phyloP scores from a whole-genome alignment of 257 asterid genomes.

The Solanum corneliomulleri region DNA sequence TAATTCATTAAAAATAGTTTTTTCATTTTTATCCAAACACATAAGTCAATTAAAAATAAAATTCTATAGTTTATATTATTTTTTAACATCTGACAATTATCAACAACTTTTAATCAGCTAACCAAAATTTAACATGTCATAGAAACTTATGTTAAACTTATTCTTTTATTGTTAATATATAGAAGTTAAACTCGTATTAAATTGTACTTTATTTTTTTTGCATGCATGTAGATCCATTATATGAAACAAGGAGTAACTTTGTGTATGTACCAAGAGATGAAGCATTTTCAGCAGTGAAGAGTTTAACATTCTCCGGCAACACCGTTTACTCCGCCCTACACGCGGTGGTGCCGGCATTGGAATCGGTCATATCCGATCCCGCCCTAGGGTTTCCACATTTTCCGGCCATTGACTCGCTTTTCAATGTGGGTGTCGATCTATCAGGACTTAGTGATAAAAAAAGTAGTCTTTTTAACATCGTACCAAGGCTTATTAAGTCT shows the following conservation, averaged over 20 bases:
- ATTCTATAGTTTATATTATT: fast-evolving
- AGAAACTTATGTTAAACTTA: background rate
- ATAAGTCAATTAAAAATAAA: background rate
- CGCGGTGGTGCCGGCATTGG: slow-evolving; percentile 27
- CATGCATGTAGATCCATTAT: slow-evolving; percentile 31
- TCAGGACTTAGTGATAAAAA: background rate
- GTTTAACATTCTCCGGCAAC: slow-evolving; percentile 24
- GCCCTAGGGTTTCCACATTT: slow-evolving; percentile 33
- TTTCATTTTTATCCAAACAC: background rate
- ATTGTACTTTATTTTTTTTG: background rate
- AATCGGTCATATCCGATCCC: background rate
- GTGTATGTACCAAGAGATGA: slow-evolving; percentile 73
- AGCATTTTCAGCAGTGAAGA: slow-evolving; percentile 45
- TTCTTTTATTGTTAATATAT: background rate
- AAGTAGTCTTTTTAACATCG: background rate
- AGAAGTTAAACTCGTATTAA: background rate
- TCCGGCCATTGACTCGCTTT: slow-evolving; percentile 44
- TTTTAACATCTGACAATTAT: background rate
- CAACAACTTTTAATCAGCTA: background rate
- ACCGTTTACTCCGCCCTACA: slow-evolving; percentile 33
- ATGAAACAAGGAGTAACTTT: slow-evolving; percentile 22
- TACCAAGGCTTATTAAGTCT: slow-evolving; percentile 41
- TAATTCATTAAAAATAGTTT: background rate
- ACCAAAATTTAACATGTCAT: background rate
- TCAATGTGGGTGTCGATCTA: slow-evolving; percentile 31